phyloP scores from a whole-genome alignment of 768 basidiomycete genomes.

The Artomyces pyxidatus region DNA sequence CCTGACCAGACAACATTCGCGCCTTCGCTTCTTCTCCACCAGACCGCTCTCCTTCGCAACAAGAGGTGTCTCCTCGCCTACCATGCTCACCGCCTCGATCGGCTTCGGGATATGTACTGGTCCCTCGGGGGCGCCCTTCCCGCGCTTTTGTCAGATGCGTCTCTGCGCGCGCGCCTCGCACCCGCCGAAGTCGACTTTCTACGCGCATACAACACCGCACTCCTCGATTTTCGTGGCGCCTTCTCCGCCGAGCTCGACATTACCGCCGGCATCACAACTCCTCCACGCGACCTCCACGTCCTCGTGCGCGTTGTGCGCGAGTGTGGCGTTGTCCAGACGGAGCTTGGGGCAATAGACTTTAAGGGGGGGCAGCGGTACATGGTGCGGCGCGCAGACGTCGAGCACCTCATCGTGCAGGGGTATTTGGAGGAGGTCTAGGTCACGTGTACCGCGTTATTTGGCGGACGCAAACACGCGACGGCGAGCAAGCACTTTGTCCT shows the following conservation, averaged over 20 bases:
- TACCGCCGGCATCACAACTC: conserved; percentile 69
- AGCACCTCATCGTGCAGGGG: conserved; percentile 90
- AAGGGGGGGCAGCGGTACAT: conserved; percentile 84
- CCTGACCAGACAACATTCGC: conserved; percentile 28
- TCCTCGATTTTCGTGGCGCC: conserved; percentile 79
- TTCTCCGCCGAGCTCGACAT: conserved; percentile 86
- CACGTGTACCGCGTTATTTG: no score
- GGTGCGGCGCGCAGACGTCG: conserved; percentile 82
- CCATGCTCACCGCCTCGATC: conserved; percentile 78
- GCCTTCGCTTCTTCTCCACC: conserved; percentile 69
- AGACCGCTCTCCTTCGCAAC: conserved; percentile 85
- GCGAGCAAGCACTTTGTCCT: no score
- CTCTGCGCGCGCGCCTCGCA: conserved; percentile 65
- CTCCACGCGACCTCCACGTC: conserved; percentile 87
- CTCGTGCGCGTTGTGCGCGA: conserved; percentile 81
- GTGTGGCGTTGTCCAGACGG: conserved; percentile 88
- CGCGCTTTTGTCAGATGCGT: conserved; percentile 61
- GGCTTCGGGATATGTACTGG: conserved; percentile 87
- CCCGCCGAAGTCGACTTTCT: conserved; percentile 83
- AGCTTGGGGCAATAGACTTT: conserved; percentile 86
- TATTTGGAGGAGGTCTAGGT: conserved; percentile 77
- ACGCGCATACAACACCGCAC: conserved; percentile 67
- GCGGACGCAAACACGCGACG: no score
- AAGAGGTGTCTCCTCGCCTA: conserved; percentile 96
- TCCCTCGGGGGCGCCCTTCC: conserved; percentile 78